Evolutionary conservation across 2,329 filamentous ascomycete species (phyloP).

Genomic region (Westerdykella sp.): DNA sequence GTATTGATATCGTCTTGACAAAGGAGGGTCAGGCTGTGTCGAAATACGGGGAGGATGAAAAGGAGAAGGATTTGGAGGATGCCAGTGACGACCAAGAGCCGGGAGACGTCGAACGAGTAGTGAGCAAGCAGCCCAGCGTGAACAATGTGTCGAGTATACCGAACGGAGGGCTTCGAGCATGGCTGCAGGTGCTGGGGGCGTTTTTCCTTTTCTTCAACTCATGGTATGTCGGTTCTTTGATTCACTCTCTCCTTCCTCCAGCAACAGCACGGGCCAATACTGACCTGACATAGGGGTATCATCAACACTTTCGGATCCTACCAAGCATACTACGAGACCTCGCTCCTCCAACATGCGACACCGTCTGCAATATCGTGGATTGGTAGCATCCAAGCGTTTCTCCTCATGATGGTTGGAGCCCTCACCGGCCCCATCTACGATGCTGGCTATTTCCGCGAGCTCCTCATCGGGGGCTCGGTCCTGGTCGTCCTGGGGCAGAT

Average conservation of each 20-base stretch:
- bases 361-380: constrained; percentile 47
- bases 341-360: constrained; percentile 34
- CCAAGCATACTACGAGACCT: constrained; percentile 44
- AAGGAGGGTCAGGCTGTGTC: too few species aligned
- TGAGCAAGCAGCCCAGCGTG: constrained; percentile 28
- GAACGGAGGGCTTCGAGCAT: constrained; percentile 43
- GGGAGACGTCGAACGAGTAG: constrained; percentile 14
- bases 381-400: constrained; percentile 44
- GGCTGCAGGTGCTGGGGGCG: constrained; percentile 44
- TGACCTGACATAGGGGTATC: constrained; percentile 28
- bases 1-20: neutral
- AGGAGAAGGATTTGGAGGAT: constrained; percentile 8
- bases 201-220: constrained; percentile 47
- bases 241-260: neutral
- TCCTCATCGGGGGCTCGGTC: constrained; percentile 40
- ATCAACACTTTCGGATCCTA: constrained; percentile 47
- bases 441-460: constrained; percentile 41
- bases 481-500: constrained; percentile 46
- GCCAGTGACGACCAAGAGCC: neutral
- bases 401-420: constrained; percentile 42
- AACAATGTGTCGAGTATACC: constrained; percentile 41
- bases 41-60: constrained; percentile 2
- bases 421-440: constrained; percentile 47
- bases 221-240: constrained; percentile 30
- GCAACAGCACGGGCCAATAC: neutral